These are phyloP conservation scores for Pseudevernia furfuracea DNA, from an alignment of 495 filamentous ascomycete species.

Conservation along the genomic window DNA sequence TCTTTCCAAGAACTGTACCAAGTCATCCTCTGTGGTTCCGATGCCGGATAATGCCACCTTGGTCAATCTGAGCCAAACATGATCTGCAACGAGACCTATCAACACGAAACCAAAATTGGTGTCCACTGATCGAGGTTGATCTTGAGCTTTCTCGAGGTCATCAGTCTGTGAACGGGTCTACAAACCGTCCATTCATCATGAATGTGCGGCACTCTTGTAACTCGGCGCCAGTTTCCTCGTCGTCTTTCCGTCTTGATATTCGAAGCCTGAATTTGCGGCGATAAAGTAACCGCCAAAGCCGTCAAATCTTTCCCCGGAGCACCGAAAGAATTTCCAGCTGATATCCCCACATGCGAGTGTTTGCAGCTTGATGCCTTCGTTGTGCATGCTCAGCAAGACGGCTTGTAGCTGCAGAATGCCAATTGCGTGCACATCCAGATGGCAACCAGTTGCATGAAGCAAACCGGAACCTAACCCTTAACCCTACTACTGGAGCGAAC, in stretches of 20 bases:
- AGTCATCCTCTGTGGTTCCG: neutral
- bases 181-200: neutral
- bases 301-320: neutral
- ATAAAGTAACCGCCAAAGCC: neutral
- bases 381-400: neutral
- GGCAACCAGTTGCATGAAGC: too few relatives aligned
- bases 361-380: neutral
- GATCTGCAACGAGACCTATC: neutral
- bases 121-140: neutral
- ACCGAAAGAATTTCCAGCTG: neutral
- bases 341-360: neutral
- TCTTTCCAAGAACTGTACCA: neutral
- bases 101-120: neutral
- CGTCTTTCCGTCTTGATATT: too few relatives aligned
- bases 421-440: too few relatives aligned
- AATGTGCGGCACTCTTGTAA: too few relatives aligned
- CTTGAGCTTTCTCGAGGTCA: neutral
- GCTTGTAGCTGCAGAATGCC: neutral
- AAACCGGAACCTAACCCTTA: too few relatives aligned
- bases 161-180: neutral
- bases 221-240: too few relatives aligned
- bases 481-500: too few relatives aligned
- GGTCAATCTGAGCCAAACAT: neutral
- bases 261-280: neutral
- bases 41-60: neutral